phyloP scores from a whole-genome alignment of 2,329 filamentous ascomycete species.

The Alternaria burnsii region DNA sequence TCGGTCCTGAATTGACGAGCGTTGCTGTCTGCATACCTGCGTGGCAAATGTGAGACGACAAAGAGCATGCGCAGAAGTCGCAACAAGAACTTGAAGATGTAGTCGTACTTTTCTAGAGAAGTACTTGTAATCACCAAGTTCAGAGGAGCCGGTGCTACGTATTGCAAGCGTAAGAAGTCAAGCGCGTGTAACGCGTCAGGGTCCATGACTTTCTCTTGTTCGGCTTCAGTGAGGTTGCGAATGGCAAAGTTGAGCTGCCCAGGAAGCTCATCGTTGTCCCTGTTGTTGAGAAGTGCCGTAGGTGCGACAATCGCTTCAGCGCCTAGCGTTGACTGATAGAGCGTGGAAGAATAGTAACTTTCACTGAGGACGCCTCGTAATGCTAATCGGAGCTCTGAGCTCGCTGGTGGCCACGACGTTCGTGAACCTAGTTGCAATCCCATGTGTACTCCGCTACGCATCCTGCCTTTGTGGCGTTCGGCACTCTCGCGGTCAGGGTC shows the following conservation, averaged over 20 bases:
- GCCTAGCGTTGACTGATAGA: slow-evolving; percentile 37
- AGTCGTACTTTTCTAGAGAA: slow-evolving; percentile 81
- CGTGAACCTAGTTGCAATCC: slow-evolving; percentile 83
- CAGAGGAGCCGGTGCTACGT: slow-evolving; percentile 77
- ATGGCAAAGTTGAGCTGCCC: slow-evolving; percentile 74
- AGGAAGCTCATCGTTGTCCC: slow-evolving; percentile 51
- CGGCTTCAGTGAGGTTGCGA: slow-evolving; percentile 73
- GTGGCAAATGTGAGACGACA: slow-evolving; percentile 62
- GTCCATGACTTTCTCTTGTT: slow-evolving; percentile 85
- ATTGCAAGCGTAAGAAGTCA: slow-evolving; percentile 91
- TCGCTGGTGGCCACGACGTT: slow-evolving; percentile 90
- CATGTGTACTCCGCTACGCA: slow-evolving; percentile 72
- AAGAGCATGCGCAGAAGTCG: slow-evolving; percentile 81
- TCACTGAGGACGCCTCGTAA: slow-evolving; percentile 86
- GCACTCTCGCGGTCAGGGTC: slow-evolving; percentile 82
- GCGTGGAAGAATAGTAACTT: slow-evolving; percentile 64
- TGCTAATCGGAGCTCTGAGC: slow-evolving; percentile 88
- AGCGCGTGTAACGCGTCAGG: slow-evolving; percentile 83
- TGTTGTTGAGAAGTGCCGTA: slow-evolving; percentile 20
- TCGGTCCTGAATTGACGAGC: slow-evolving; percentile 70
- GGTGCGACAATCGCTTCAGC: background rate
- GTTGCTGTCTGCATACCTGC: slow-evolving; percentile 29
- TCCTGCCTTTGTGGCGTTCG: slow-evolving; percentile 74
- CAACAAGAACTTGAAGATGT: slow-evolving; percentile 81
- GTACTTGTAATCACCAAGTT: slow-evolving; percentile 75